Base-by-base conservation (phyloP, 257 asterid species). In the Nicotiana paniculata region DNA sequence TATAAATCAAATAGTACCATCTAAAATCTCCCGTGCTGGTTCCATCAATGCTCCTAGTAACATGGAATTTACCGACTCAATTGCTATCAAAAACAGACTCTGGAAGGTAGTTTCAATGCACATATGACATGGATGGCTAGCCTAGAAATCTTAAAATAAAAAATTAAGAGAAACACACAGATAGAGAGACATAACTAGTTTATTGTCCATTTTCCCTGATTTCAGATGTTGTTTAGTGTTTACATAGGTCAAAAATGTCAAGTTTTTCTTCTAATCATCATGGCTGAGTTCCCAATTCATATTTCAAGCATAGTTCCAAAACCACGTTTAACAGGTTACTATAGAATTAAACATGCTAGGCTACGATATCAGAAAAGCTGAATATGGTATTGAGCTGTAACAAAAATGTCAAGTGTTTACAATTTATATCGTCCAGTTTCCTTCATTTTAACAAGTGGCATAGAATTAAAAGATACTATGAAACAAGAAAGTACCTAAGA, bases 401-500 rank as follows among this genome's bases (percentile, higher is more conserved):
- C 16, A 21, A 21, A 21, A 21, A 21, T 21, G 24, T 21, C 24
- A 21, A 21, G 24, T 21, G 24, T 21, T 21, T 0, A 21, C 24
- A 21, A 21, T 21, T 21, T 21, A 21, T 21, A 21, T 21, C 24
- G 24, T 21, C 18, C 18, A 53, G 18, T 15, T 53, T 53, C 58
- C 18, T 13, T 53, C 58, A 53, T 51, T 51, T 51, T 51, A 51
- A 48, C 58, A 53, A 12, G 58, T 26, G 63, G 4, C 9, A 13
- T 3, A 7, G 15, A 51, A 28, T 8, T 17, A 51, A 51, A 75
- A 8, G 9, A 51, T 15, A 51, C 26, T 51, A 13, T 51, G 46
- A 75, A 51, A 16, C 28, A 69, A 80, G 77, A 76, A 77, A 83
- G 26, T 88, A 90, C 99, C 97, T 94, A 63, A 96, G 89, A 86